These are phyloP conservation scores for Purpureocillium lavendulum DNA, from an alignment of 2,329 filamentous ascomycete species.

Conservation along the genomic window DNA sequence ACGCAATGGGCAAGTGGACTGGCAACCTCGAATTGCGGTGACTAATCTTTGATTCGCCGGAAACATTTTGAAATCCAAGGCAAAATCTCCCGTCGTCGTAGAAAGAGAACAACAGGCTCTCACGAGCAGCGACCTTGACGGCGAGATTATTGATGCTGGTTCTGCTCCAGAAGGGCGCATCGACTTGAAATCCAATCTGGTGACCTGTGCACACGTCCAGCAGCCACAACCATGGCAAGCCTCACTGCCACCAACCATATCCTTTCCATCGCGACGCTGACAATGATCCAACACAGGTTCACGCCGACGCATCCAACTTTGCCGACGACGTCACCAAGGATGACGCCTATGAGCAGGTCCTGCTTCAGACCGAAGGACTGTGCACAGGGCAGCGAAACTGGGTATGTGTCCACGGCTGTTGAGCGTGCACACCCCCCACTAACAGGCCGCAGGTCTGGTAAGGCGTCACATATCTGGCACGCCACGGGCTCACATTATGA, in stretches of 20 bases:
- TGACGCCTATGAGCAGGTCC: conserved; percentile 65
- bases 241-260: too few relatives aligned
- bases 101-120: neutral
- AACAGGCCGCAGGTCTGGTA: conserved; percentile 11
- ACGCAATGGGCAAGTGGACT: conserved; percentile 1
- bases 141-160: neutral
- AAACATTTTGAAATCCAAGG: too few relatives aligned
- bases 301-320: conserved; percentile 74
- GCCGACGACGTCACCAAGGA: conserved; percentile 56
- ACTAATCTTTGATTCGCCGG: conserved; percentile 4
- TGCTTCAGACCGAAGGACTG: conserved; percentile 60
- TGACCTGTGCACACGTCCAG: too few relatives aligned
- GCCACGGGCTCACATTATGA: too few relatives aligned
- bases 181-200: too few relatives aligned
- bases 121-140: neutral
- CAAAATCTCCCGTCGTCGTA: too few relatives aligned
- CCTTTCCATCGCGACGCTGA: too few relatives aligned
- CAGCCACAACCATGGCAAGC: neutral
- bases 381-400: conserved; percentile 71
- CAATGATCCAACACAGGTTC: conserved; percentile 41
- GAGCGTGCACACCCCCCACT: neutral
- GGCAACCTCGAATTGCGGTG: conserved; percentile 1
- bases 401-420: too few relatives aligned
- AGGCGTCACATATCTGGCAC: too few relatives aligned
- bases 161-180: too few relatives aligned